Evolutionary conservation across 2,329 filamentous ascomycete genomes (phyloP).

Genomic region (Cladosporium oxysporum): DNA sequence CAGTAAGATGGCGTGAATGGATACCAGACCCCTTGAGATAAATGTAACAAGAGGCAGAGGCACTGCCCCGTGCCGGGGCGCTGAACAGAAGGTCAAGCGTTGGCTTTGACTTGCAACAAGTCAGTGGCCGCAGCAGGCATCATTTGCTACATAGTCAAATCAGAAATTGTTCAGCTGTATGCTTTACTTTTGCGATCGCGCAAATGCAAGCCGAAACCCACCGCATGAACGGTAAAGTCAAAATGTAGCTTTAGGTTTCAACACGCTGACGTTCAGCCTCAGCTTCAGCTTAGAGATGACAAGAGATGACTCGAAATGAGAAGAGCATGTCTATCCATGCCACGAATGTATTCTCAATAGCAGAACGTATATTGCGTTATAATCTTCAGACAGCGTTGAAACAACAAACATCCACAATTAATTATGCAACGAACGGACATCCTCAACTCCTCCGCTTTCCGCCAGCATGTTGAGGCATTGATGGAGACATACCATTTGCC

Average conservation of each 20-base stretch:
- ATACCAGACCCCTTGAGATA: neutral
- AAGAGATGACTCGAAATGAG: neutral
- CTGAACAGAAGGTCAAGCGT: neutral
- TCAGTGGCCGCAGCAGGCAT: neutral
- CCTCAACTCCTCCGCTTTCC: constrained; percentile 18
- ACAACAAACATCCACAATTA: neutral
- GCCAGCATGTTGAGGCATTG: constrained; percentile 30
- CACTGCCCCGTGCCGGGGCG: neutral
- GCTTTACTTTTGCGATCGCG: neutral
- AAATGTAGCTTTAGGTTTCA: neutral
- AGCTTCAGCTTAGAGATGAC: neutral
- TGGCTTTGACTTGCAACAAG: neutral
- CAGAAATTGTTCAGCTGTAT: neutral
- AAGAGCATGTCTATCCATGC: neutral
- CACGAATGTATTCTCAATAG: neutral
- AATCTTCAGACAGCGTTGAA: neutral
- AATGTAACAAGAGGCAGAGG: neutral
- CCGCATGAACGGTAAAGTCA: neutral
- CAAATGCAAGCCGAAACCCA: neutral
- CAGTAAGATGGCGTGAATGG: neutral
- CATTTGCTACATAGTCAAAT: neutral
- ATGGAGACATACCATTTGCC: constrained; percentile 51
- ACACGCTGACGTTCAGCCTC: neutral
- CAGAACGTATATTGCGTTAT: neutral
- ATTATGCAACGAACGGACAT: constrained; percentile 1